Conservation (phyloP, 2,329 filamentous ascomycete species). For the Apiospora malaysiana region DNA sequence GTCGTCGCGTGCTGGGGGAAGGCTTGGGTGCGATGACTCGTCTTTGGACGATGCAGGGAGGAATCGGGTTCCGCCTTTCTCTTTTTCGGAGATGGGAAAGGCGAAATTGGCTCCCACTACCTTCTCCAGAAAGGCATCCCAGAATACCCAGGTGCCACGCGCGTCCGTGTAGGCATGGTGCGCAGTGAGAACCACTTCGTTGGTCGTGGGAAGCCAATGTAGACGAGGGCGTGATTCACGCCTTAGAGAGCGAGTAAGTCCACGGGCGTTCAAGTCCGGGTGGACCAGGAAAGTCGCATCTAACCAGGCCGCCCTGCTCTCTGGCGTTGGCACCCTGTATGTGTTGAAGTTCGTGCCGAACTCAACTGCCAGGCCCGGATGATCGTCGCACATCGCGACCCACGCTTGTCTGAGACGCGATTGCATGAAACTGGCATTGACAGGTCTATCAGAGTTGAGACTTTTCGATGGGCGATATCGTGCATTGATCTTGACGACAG, state of each 20-base stretch:
- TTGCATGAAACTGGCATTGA: not conserved
- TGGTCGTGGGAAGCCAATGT: not conserved
- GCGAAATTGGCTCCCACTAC: not conserved
- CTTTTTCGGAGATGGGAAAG: not conserved
- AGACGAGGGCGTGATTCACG: not conserved
- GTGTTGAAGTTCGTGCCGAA: not conserved
- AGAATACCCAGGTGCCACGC: not conserved
- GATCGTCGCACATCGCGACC: not conserved
- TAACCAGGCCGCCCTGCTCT: not conserved
- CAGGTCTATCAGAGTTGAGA: rapidly evolving
- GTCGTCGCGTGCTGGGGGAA: not conserved
- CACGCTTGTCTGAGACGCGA: not conserved
- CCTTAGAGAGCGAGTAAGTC: not conserved
- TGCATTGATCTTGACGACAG: not conserved
- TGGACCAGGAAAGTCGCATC: not conserved
- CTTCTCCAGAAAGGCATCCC: not conserved
- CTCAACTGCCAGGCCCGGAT: not conserved
- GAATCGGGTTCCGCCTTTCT: too few relatives aligned
- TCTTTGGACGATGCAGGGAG: not conserved
- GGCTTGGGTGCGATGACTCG: not conserved
- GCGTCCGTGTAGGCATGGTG: not conserved
- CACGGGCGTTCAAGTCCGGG: not conserved
- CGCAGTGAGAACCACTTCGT: not conserved
- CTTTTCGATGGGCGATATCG: not conserved
- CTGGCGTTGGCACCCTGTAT: not conserved